Base-by-base conservation (phyloP, 768 basidiomycete genomes). In the Boletus insuetus region DNA sequence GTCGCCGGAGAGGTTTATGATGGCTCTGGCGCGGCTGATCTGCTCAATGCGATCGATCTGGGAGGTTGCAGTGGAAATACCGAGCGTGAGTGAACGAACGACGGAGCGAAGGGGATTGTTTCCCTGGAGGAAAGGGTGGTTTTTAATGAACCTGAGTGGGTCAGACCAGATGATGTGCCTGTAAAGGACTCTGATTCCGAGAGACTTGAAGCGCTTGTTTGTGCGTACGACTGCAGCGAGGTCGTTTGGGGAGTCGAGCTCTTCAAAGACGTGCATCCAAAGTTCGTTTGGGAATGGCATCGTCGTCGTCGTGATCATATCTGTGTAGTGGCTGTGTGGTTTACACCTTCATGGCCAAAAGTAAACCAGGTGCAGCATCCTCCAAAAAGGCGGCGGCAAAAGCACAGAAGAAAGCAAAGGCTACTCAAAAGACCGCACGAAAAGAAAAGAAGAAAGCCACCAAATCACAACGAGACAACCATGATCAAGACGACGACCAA, bases 381-480 rank as follows among this genome's bases (percentile, higher is more conserved):
- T 49, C 41, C 14, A 82, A 80, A 20, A 83, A 82, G 46, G 58
- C 74, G 0, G 62, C 75, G 0, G 75, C 80, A 4, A 89, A 84
- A 62, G 81, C 82, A 0, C 80, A 79, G 0, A 89, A 91, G 64
- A 89, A 89, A 56, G 78, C 78, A 1, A 89, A 85, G 62, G 79
- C 80, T 0, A 77, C 76, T 0, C 77, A 89, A 68, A 93, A 93
- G 58, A 76, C 79, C 7, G 87, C 88, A 47, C 76, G 79, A 9
- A 91, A 88, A 58, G 83, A 85, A 61, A 79, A 77, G 64, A 86
- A 83, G 60, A 89, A 89, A 61, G 76, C 75, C 37, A 53, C 63
- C 1, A 79, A 82, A 35, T 59, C 58, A 0, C 55, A 52, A 71
- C 69, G 67, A 54, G 56, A 78, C 72, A 82, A 85, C 34, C 79